Evolutionary conservation across 768 basidiomycete species (phyloP).

Genomic region (Neoboletus subvelutipes): DNA sequence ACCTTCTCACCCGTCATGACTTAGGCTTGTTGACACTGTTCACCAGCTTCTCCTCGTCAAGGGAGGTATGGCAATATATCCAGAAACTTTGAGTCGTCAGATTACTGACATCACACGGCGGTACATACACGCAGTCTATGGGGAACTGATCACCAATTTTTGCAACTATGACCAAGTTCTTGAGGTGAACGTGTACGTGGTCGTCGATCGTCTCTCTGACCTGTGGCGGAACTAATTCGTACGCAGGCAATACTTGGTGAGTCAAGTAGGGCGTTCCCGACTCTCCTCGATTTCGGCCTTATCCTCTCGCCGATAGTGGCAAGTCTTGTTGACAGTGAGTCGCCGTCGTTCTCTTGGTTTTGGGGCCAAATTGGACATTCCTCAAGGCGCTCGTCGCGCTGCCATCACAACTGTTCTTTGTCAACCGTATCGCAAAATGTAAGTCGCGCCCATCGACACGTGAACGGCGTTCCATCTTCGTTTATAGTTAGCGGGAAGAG

Average conservation of each 20-base stretch:
- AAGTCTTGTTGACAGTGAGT: slow-evolving; percentile 21
- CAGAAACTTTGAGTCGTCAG: neutral
- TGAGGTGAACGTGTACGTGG: slow-evolving; percentile 12
- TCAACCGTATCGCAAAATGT: slow-evolving; percentile 22
- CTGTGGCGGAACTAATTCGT: neutral
- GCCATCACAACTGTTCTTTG: slow-evolving; percentile 19
- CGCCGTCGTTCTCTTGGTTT: neutral
- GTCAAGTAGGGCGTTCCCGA: neutral
- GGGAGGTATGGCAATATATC: slow-evolving; percentile 13
- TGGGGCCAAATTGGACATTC: neutral
- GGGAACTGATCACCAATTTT: slow-evolving; percentile 14
- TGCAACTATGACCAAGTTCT: slow-evolving; percentile 11
- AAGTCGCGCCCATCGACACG: neutral
- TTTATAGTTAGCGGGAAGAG: slow-evolving; percentile 16
- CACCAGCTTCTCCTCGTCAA: slow-evolving; percentile 19
- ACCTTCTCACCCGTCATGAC: neutral
- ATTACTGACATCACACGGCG: slow-evolving; percentile 5
- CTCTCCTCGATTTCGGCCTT: neutral
- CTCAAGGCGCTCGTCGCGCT: slow-evolving; percentile 15
- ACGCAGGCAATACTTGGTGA: slow-evolving; percentile 17
- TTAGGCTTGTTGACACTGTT: slow-evolving; percentile 15
- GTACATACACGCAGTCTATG: slow-evolving; percentile 6
- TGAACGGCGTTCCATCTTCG: neutral
- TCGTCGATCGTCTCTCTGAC: neutral
- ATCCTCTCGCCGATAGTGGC: slow-evolving; percentile 14